Base-by-base conservation (phyloP, 257 asterid genomes). In the Osmanthus fragrans region DNA sequence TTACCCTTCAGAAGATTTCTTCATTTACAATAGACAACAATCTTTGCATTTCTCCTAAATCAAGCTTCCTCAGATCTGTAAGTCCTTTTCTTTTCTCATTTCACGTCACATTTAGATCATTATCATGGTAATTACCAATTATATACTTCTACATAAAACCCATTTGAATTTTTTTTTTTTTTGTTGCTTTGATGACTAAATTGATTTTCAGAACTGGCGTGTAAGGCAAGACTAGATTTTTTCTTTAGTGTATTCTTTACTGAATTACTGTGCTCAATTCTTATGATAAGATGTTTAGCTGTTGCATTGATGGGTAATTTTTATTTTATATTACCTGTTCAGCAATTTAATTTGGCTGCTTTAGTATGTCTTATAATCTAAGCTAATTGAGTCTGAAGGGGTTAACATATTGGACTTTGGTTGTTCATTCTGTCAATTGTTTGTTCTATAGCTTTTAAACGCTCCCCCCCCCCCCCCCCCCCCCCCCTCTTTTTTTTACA, bases 61-160 rank as follows among this genome's bases (percentile, higher is more conserved):
- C 47, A 10, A 80, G 72, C 73, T 74, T 42, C 18, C 16, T 60
- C 70, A 39, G 78, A 73, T 79, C 75, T 67, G 75, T 68, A 51
- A 73, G 78, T 54, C 36, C 8, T 36, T 36, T 60, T 56, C 77
- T 21, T 72, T 72, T 72, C 34, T 18, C 58, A 37, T 67, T 19
- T 42, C 60, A 11, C 16, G 21, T 47, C 30, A 51, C 23, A 16
- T 76, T 76, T 42, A 60, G 65, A 56, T 51, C 4, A 36, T 36
- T 36, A 5, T 36, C 9, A 36, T 4, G 5, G 1, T 36, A 36
- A 36, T 36, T 36, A 36, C 37, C 37, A 34, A 34, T 51, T 58
- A 15, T 34, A 6, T 23, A 7, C 5, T 21, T 10, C 42, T 18
- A 72, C 21, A 4, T 21, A 63, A 63, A n/a, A 23, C 78, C 74